These are phyloP conservation scores for Mycena amicta DNA, from an alignment of 768 basidiomycete species.

Conservation along the genomic window DNA sequence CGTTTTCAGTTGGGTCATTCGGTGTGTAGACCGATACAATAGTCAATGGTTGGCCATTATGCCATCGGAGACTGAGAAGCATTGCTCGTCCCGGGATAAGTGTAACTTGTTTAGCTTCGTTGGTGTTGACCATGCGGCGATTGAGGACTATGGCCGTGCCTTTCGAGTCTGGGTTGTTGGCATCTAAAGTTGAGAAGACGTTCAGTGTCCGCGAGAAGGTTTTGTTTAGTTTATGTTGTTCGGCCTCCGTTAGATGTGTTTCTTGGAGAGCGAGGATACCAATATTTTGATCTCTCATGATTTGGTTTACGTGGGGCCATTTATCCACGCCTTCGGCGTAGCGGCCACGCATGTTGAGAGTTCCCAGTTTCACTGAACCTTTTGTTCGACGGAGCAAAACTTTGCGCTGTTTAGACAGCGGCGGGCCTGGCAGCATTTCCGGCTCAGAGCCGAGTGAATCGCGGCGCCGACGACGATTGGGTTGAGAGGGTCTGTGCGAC, in stretches of 20 bases:
- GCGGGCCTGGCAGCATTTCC: no score
- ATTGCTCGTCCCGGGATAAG: neutral
- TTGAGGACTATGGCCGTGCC: slow-evolving; percentile 39
- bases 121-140: slow-evolving; percentile 24
- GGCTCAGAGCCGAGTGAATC: no score
- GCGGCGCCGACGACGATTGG: no score
- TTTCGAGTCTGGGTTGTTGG: slow-evolving; percentile 17
- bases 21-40: slow-evolving; percentile 41
- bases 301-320: neutral
- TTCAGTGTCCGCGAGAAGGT: slow-evolving; percentile 10
- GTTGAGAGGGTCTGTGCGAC: no score
- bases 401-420: no score
- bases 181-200: slow-evolving; percentile 16
- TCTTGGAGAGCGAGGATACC: slow-evolving; percentile 33
- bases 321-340: no score
- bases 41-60: slow-evolving; percentile 15
- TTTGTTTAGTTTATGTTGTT: slow-evolving; percentile 8
- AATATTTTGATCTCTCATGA: slow-evolving; percentile 29
- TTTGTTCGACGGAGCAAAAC: no score
- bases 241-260: slow-evolving; percentile 30
- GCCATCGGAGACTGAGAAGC: slow-evolving; percentile 14
- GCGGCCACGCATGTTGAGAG: no score
- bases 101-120: neutral
- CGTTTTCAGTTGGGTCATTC: slow-evolving; percentile 30
- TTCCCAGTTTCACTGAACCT: no score